Percentiles rank a stretch among this genome's conserved stretches.
phyloP scores from a whole-genome alignment of 2,329 filamentous ascomycete genomes.

The Proliferodiscus dingleyae region DNA sequence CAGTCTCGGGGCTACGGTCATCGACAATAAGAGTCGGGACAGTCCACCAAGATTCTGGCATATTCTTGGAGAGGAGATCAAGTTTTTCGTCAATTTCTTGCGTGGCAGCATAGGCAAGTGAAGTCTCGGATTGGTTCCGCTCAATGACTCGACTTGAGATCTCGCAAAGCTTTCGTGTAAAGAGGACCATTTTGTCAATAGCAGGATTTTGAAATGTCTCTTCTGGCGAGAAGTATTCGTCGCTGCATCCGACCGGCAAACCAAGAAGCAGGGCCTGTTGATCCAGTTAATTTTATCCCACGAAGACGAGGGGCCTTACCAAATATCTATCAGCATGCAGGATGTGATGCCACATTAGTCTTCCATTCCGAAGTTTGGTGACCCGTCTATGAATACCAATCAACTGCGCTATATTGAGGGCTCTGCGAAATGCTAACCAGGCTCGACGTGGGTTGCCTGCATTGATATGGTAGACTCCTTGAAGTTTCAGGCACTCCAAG shows the following conservation, averaged over 20 bases:
- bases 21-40: slow-evolving; percentile 17
- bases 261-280: slow-evolving; percentile 25
- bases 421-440: slow-evolving; percentile 43
- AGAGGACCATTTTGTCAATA: slow-evolving; percentile 19
- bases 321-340: slow-evolving; percentile 12
- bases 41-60: slow-evolving; percentile 28
- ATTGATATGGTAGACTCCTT: slow-evolving; percentile 43
- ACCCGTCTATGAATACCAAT: slow-evolving; percentile 7
- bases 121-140: slow-evolving; percentile 22
- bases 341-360: slow-evolving; percentile 12
- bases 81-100: slow-evolving; percentile 30
- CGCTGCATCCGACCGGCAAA: slow-evolving; percentile 20
- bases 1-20: slow-evolving; percentile 8
- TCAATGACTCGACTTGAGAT: slow-evolving; percentile 26
- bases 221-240: slow-evolving; percentile 15
- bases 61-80: slow-evolving; percentile 22
- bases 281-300: not conserved
- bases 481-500: slow-evolving; percentile 46
- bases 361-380: slow-evolving; percentile 4
- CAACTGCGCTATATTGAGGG: slow-evolving; percentile 41
- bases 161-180: slow-evolving; percentile 19
- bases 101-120: slow-evolving; percentile 25
- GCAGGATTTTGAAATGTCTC: slow-evolving; percentile 26
- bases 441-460: slow-evolving; percentile 45
- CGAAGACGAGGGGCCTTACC: not conserved